Conservation (phyloP, 768 basidiomycete genomes). For the Auricularia heimuer region DNA sequence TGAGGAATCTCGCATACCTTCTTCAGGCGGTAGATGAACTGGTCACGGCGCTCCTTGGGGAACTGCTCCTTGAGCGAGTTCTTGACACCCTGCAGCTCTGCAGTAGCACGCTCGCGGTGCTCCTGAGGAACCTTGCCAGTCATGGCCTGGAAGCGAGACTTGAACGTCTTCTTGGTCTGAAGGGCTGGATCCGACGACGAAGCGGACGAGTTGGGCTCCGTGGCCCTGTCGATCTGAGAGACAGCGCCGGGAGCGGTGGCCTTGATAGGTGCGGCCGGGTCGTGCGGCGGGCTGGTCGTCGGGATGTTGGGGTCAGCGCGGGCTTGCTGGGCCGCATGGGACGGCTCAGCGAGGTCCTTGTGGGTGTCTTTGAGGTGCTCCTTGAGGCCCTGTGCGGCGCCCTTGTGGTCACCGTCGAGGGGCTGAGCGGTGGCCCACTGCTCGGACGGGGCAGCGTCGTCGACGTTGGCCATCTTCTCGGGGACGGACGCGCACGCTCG, state of each 20-base stretch:
- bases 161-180: conserved; percentile 5
- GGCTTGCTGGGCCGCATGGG: neutral
- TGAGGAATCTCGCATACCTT: conserved; percentile 42
- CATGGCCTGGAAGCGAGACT: conserved; percentile 4
- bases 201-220: neutral
- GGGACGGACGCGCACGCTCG: conserved; percentile 53
- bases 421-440: conserved; percentile 41
- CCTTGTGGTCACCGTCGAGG: neutral
- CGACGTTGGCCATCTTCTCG: conserved; percentile 51
- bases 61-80: conserved; percentile 75
- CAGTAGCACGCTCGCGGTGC: conserved; percentile 47
- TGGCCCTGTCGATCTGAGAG: neutral
- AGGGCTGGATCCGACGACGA: neutral
- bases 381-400: neutral
- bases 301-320: neutral
- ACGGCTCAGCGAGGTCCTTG: neutral
- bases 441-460: conserved; percentile 59
- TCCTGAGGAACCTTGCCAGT: conserved; percentile 44
- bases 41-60: conserved; percentile 82
- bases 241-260: neutral
- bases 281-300: neutral
- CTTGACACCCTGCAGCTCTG: conserved; percentile 48
- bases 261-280: neutral
- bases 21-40: conserved; percentile 88
- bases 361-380: neutral